Base-by-base conservation (phyloP, 352 stramenopile genomes). In the Globisporangium mamillatum region DNA sequence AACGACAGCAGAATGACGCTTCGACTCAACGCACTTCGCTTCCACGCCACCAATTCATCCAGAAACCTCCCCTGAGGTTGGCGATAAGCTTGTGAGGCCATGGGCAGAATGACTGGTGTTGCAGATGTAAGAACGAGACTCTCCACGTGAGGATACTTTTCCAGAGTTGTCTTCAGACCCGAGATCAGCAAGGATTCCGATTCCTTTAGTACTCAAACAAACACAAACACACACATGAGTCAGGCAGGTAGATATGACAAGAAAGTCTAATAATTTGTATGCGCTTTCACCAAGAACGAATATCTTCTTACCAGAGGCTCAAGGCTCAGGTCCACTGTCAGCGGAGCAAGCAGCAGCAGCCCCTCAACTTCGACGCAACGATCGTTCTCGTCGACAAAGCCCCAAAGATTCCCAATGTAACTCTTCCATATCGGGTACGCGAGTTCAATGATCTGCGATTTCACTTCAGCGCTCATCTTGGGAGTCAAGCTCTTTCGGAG, bases 11-110 rank as follows among this genome's bases (percentile, higher is more conserved):
- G 58, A 0, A 71, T 14, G 7, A 81, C 10, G 20, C 69, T 70
- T 7, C 63, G 71, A 16, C 52, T 67, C 41, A 79, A 18, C 1
- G 71, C 58, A 14, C 46, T 44, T 18, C 79, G 68, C 54, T 75
- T 81, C 71, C 76, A 80, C 10, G 64, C 46, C 29, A 80, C 61
- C 25, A 82, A 46, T 22, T 69, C 57, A 64, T 80, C 60, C 41
- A 80, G 12, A 0, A 75, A 8, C 38, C 29, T 60, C 73, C 71
- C 73, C 52, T 44, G 56, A 52, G 16, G 24, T 29, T n/a, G 18
- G 4, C 20, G 44, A 22, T 52, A 7, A 9, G 4, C 9, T 46
- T 27, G 9, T n/a, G 32, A 4, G 24, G 10, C 4, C 5, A 29
- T 24, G n/a, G 53, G 18, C 53, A 32, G 4, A 50, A 58, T 20